Evolutionary conservation across 2,329 filamentous ascomycete species (phyloP).

Genomic region (Colletotrichum filicis): DNA sequence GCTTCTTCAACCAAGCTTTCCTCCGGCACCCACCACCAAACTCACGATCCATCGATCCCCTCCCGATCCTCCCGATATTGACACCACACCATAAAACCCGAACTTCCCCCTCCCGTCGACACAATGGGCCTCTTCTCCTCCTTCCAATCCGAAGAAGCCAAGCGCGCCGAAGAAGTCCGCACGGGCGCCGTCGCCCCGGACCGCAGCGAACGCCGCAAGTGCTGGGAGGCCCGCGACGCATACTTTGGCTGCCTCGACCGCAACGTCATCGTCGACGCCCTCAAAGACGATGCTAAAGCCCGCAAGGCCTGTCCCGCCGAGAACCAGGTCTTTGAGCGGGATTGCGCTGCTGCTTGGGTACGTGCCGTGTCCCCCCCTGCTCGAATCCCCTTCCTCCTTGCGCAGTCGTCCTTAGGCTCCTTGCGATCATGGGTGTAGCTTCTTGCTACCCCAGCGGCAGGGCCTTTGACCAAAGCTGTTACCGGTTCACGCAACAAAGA

Average conservation of each 20-base stretch:
- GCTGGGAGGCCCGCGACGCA: constrained; percentile 89
- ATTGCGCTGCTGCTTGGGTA: constrained; percentile 93
- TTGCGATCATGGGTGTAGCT: not conserved
- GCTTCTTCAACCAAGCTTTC: not conserved
- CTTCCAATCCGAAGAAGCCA: constrained; percentile 52
- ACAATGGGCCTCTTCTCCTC: constrained; percentile 62
- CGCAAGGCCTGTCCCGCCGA: constrained; percentile 52
- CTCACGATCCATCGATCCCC: not conserved
- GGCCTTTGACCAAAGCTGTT: not conserved
- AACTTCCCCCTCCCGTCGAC: not conserved
- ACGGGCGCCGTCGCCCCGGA: constrained; percentile 79
- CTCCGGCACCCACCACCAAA: too few species aligned
- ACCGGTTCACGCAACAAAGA: not conserved
- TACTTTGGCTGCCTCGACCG: constrained; percentile 92
- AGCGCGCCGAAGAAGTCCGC: constrained; percentile 65
- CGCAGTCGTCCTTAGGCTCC: constrained; percentile 12
- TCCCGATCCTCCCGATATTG: not conserved
- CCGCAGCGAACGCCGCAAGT: constrained; percentile 81
- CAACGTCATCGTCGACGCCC: constrained; percentile 80
- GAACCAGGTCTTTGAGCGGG: constrained; percentile 75
- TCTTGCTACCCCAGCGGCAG: not conserved
- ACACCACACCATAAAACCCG: constrained; percentile 3
- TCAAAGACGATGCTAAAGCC: constrained; percentile 54
- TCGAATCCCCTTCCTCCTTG: not conserved
- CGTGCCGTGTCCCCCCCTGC: constrained; percentile 47